Evolutionary conservation across 768 basidiomycete genomes (phyloP), one percentile per base, ranked within the genome.

Genomic region (Brasilioporus rufonigricans): DNA sequence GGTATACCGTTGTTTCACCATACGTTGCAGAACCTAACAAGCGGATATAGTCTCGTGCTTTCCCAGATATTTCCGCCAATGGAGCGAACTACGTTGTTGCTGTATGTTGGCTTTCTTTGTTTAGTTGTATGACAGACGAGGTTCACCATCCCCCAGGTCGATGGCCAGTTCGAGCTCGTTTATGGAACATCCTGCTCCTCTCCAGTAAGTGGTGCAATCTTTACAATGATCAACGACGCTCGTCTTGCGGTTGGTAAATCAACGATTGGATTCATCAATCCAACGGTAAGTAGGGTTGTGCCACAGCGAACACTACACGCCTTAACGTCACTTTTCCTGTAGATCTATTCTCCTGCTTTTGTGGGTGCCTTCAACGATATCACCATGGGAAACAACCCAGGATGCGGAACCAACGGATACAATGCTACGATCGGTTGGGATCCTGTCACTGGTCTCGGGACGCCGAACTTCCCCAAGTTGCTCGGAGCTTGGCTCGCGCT

Each of bases 251-350:
- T 56, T 10, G 73, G 75, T 35, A 77, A 80, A 61, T 44, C 71
- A 2, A 64, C 83, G 1, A 71, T 87, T 19, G 86, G 84, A 2
- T 86, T 85, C 69, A 66, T 85, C 53, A 86, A 85, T 60, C 83
- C 78, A 33, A 52, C 64, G 18, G 77, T 79, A 45, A 2, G 74
- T 54, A n/a, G n/a, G n/a, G 21, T 24, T 21, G 29, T 3, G 24
- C 3, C 3, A 23, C 11, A 2, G 18, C 21, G 2, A 41, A 14
- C 9, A 7, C n/a, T n/a, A n/a, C n/a, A n/a, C n/a, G 27, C 0
- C 33, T 23, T n/a, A n/a, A n/a, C 21, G 14, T 16, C 57, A 46
- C 52, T 44, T 73, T 1, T 69, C 76, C 24, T 21, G 44, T 78
- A 85, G 69, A 67, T 71, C 43, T 70, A 72, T 43, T 23, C 52